Evolutionary conservation across 1,284 basidiomycete species (phyloP), one percentile per base, ranked within the genome.

Genomic region (Cystobasidium sp.): DNA sequence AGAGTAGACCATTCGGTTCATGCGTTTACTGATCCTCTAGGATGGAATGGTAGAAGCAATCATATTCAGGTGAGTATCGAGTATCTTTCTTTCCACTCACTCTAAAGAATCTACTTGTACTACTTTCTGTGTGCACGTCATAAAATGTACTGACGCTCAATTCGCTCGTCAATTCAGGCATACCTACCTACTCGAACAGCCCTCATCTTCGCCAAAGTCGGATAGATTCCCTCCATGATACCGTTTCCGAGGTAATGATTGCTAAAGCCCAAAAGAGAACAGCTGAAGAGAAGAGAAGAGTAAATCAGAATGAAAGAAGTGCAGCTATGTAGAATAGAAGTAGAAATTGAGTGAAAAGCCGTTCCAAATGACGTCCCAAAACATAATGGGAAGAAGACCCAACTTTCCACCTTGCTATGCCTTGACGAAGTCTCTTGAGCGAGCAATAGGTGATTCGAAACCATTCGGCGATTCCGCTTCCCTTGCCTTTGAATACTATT

Each of bases 11-110:
- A 88, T 61, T 86, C 86, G 47, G 86, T 87, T 41, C 87, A 86
- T 79, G 94, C 89, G 83, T 86, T 89, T 79, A 97, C 96, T 16
- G 93, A 91, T 41, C 88, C 91, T 1, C 84, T 93, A 86, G 90
- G 89, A 80, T 99, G 96, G 96, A 94, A 97, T 81, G 88, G 87
- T 6, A 87, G 96, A 78, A 90, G 88, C 81, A 97, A 98, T 82
- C 97, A 88, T 85, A 80, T 91, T 74, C 92, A 96, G 86, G 93
- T 92, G 22, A n/a, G 56, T 2, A 5, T 31, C 39, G 1, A 1
- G 3, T 9, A 6, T 41, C n/a, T 14, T 10, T n/a, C 56, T 75
- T 52, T 12, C 46, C 6, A 3, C 46, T 49, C 46, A 49, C 46
- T 49, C n/a, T 47, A 47, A 47, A 8, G 46, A 47, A 47, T n/a